A percentile compares a stretch with the other conserved stretches of the same genome.
phyloP scores from a whole-genome alignment of 768 basidiomycete species.

The Clathrus columnatus region DNA sequence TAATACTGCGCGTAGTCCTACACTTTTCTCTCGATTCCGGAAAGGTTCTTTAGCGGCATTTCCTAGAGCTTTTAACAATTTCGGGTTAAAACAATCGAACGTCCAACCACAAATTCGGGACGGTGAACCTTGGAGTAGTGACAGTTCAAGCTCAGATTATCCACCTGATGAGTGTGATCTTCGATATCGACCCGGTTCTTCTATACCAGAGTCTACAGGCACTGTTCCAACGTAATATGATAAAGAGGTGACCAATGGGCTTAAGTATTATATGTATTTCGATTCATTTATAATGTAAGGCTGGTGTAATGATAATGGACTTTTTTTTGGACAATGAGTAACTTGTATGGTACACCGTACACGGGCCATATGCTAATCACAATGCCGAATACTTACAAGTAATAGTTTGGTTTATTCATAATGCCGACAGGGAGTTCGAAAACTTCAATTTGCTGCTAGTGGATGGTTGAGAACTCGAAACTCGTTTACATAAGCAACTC shows the following conservation, averaged over 20 bases:
- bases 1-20: slow-evolving; percentile 5
- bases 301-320: too few relatives aligned
- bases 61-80: slow-evolving; percentile 26
- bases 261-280: too few relatives aligned
- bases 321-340: too few relatives aligned
- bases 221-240: neutral
- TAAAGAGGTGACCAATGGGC: too few relatives aligned
- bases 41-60: slow-evolving; percentile 39
- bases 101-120: slow-evolving; percentile 18
- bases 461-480: neutral
- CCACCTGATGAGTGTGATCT: slow-evolving; percentile 1
- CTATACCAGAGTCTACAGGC: neutral
- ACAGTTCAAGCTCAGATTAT: slow-evolving; percentile 33
- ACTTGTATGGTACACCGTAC: too few relatives aligned
- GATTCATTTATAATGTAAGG: too few relatives aligned
- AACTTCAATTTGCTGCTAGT: neutral
- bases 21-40: slow-evolving; percentile 36
- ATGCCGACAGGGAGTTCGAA: too few relatives aligned
- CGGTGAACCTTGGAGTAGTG: slow-evolving; percentile 44
- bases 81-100: slow-evolving; percentile 17
- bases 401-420: too few relatives aligned
- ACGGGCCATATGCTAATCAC: too few relatives aligned
- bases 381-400: too few relatives aligned
- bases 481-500: neutral
- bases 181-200: neutral